Evolutionary conservation across 495 filamentous ascomycete species (phyloP).

Genomic region (Penicillium malachiteum): DNA sequence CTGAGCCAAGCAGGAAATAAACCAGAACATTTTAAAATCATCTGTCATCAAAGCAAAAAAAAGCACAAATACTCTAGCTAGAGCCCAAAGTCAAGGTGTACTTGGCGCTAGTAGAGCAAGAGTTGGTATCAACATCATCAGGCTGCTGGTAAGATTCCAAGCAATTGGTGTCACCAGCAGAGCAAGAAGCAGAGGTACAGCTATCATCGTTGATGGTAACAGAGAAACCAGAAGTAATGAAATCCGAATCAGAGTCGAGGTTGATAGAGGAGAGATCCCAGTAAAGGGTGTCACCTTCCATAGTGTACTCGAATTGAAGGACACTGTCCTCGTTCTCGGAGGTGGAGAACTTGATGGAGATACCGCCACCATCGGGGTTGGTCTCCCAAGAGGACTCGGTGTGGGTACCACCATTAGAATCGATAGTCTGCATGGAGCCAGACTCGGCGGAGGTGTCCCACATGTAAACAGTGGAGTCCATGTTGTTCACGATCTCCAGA

Average conservation of each 20-base stretch:
- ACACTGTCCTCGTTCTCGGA: conserved; percentile 30
- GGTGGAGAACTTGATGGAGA: conserved; percentile 50
- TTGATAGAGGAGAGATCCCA: conserved; percentile 40
- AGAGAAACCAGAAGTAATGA: conserved; percentile 22
- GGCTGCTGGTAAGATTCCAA: conserved; percentile 33
- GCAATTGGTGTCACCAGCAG: conserved; percentile 27
- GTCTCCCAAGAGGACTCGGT: conserved; percentile 29
- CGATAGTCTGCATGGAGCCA: conserved; percentile 41
- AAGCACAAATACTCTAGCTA: background rate
- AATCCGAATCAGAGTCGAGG: conserved; percentile 19
- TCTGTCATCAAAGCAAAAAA: background rate
- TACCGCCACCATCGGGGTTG: conserved; percentile 45
- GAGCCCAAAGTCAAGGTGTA: conserved; percentile 32
- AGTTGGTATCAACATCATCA: conserved; percentile 33
- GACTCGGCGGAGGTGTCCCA: conserved; percentile 41
- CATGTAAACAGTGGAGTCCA: conserved; percentile 39
- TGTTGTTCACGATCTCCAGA: conserved; percentile 38
- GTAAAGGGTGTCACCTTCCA: conserved; percentile 22
- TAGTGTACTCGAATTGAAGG: conserved; percentile 40
- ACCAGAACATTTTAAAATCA: too few species aligned
- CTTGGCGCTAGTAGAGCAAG: conserved; percentile 23
- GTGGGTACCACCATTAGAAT: conserved; percentile 35
- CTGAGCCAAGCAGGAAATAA: background rate
- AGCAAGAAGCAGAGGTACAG: conserved; percentile 27
- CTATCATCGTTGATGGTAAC: conserved; percentile 21